phyloP scores from a whole-genome alignment of 306 rosid species.

The Casuarina cunninghamiana region DNA sequence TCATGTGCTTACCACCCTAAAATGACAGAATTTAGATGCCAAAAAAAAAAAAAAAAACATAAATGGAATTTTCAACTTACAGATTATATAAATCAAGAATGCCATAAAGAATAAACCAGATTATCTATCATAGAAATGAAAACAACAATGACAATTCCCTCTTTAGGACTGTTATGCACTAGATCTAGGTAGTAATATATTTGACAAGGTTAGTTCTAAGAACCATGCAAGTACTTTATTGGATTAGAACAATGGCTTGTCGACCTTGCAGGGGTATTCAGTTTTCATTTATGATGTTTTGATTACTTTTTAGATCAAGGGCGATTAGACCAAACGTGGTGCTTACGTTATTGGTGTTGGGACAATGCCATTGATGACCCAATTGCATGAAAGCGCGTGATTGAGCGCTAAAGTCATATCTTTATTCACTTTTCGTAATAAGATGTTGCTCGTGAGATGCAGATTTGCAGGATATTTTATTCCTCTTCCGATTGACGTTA shows the following conservation, averaged over 20 bases:
- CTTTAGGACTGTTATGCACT: background rate
- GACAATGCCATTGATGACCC: constrained; percentile 79
- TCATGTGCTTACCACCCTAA: background rate
- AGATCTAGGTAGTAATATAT: background rate
- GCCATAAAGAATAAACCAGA: background rate
- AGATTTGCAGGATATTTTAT: background rate
- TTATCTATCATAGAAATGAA: background rate
- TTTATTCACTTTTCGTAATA: constrained; percentile 15
- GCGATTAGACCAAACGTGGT: constrained; percentile 93
- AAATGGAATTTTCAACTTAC: background rate
- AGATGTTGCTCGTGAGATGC: background rate
- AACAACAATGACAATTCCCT: background rate
- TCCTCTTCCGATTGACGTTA: background rate
- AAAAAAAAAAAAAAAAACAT: background rate
- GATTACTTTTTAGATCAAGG: constrained; percentile 56
- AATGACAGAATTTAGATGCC: background rate
- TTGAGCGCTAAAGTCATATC: constrained; percentile 38
- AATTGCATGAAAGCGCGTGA: constrained; percentile 39
- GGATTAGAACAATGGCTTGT: background rate
- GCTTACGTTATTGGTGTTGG: constrained; percentile 95
- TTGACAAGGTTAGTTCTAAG: background rate
- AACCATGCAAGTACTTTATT: background rate
- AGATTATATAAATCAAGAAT: background rate
- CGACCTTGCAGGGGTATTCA: background rate
- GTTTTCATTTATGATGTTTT: background rate